These are phyloP conservation scores for Fraxinus dipetala DNA, from an alignment of 305 asterid species.

Conservation along the genomic window DNA sequence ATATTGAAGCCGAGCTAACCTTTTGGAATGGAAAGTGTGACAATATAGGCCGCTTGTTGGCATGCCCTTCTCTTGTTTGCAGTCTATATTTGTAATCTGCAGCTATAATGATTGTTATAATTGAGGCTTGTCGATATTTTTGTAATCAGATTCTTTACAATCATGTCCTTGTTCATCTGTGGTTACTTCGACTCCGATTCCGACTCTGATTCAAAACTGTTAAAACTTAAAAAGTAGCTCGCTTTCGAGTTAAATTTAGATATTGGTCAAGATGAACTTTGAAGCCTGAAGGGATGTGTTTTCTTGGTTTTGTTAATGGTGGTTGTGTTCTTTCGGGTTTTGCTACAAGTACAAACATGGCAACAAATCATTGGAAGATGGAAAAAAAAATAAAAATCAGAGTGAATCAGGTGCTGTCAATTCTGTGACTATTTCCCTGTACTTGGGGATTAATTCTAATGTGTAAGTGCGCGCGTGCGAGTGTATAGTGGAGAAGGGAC, in stretches of 20 bases:
- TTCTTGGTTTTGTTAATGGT: not conserved
- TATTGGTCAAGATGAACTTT: not conserved
- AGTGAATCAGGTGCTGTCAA: not conserved
- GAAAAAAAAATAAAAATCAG: not conserved
- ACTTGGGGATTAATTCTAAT: not conserved
- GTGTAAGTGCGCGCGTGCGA: not conserved
- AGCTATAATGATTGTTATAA: slow-evolving; percentile 69
- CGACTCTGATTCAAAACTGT: not conserved
- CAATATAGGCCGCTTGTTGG: slow-evolving; percentile 68
- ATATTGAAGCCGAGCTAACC: slow-evolving; percentile 63
- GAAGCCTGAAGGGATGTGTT: not conserved
- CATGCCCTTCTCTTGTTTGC: slow-evolving; percentile 53
- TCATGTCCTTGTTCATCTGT: slow-evolving; percentile 12
- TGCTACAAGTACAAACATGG: not conserved
- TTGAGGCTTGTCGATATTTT: slow-evolving; percentile 64
- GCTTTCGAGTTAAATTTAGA: not conserved
- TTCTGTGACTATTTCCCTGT: not conserved
- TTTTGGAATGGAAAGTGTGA: slow-evolving; percentile 59
- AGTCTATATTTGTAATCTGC: slow-evolving; percentile 77
- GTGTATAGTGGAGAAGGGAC: too few species aligned
- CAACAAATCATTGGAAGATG: not conserved
- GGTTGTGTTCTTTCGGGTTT: slow-evolving; percentile 1
- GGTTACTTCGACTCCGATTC: not conserved
- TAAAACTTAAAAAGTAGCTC: not conserved
- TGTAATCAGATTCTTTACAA: slow-evolving; percentile 33